phyloP scores from a whole-genome alignment of 192 early-diverging fungal genomes.

The Rhizophlyctis rosea region DNA sequence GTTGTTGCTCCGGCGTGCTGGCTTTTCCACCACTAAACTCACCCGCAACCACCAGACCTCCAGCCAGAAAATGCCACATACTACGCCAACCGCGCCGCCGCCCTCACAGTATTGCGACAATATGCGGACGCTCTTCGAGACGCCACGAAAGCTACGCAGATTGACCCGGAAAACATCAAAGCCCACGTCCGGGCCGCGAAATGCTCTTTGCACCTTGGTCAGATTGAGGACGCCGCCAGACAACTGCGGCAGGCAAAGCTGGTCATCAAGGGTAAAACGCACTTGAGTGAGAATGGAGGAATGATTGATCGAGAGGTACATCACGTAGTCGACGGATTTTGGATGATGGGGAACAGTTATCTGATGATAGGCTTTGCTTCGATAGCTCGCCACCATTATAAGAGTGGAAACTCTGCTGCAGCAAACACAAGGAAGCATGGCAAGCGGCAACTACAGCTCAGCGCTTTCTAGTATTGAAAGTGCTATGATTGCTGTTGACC shows the following conservation, averaged over 20 bases:
- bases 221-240: conserved; percentile 55
- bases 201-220: conserved; percentile 67
- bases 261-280: conserved; percentile 16
- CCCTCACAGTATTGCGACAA: conserved; percentile 64
- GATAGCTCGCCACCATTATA: conserved; percentile 18
- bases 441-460: conserved; percentile 11
- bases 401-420: conserved; percentile 19
- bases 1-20: conserved; percentile 1
- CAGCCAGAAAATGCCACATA: conserved; percentile 60
- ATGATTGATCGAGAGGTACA: conserved; percentile 5
- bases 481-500: conserved; percentile 43
- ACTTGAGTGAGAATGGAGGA: neutral
- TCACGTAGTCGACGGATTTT: neutral
- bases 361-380: neutral
- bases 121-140: conserved; percentile 62
- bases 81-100: conserved; percentile 77
- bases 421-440: conserved; percentile 11
- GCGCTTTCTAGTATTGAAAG: conserved; percentile 34
- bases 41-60: conserved; percentile 32
- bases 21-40: neutral
- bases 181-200: conserved; percentile 68
- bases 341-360: neutral
- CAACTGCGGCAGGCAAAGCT: conserved; percentile 25
- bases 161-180: conserved; percentile 64
- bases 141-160: conserved; percentile 52